A percentile compares a stretch with the other conserved stretches of the same genome.
Conservation (phyloP, 441 rosid genomes). For the Erodium trifolium region DNA sequence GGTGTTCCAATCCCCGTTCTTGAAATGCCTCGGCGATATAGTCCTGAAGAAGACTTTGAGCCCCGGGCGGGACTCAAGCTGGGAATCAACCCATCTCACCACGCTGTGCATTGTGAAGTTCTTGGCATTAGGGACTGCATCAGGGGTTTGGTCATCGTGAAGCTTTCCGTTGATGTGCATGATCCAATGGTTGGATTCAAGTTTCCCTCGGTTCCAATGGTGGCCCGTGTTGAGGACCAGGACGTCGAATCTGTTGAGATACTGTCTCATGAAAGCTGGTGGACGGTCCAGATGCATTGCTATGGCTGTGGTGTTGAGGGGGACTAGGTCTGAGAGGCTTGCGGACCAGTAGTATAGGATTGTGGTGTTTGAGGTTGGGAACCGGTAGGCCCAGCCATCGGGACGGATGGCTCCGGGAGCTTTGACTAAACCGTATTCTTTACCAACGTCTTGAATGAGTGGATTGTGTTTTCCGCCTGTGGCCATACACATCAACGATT, state of each 20-base stretch:
- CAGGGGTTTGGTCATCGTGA: slow-evolving; percentile 26
- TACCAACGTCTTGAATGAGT: slow-evolving; percentile 50
- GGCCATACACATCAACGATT: slow-evolving; percentile 72
- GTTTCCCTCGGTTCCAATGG: slow-evolving; percentile 67
- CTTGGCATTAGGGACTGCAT: slow-evolving; percentile 42
- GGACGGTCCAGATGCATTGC: slow-evolving; percentile 74
- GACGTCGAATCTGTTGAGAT: slow-evolving; percentile 44
- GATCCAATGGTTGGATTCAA: slow-evolving; percentile 54
- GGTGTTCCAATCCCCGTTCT: slow-evolving; percentile 62
- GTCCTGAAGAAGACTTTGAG: slow-evolving; percentile 61
- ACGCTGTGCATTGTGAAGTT: slow-evolving; percentile 46
- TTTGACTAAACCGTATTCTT: slow-evolving; percentile 48
- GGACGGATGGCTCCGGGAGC: slow-evolving; percentile 47
- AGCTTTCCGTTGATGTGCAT: slow-evolving; percentile 49
- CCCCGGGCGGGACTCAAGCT: slow-evolving; percentile 38
- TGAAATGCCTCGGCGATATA: slow-evolving; percentile 60
- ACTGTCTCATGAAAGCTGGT: slow-evolving; percentile 48
- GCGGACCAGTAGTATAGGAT: slow-evolving; percentile 69
- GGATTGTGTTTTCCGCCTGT: slow-evolving; percentile 45
- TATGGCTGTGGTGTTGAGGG: slow-evolving; percentile 31
- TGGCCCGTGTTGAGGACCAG: slow-evolving; percentile 67
- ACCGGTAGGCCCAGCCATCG: slow-evolving; percentile 61
- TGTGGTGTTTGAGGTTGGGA: slow-evolving; percentile 53
- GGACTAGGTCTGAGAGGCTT: slow-evolving; percentile 46
- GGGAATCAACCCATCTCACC: slow-evolving; percentile 52